Conservation (phyloP, 148 eudicot genomes). For the Vaccinium vitisidaea region DNA sequence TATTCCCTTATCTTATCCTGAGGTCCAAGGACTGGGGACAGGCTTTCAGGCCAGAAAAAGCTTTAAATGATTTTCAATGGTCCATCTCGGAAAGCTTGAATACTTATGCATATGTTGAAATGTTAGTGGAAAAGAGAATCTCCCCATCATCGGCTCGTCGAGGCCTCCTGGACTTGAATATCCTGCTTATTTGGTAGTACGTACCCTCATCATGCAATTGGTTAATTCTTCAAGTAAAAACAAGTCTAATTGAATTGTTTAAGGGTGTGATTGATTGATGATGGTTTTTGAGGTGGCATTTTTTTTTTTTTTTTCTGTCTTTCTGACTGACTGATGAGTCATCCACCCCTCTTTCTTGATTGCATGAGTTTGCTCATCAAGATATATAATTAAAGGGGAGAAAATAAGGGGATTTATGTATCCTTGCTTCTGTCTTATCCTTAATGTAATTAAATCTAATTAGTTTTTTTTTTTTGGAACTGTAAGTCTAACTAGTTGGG, state of each 20-base stretch:
- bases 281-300: too few species aligned
- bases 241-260: too few species aligned
- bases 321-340: too few species aligned
- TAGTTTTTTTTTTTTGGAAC: too few species aligned
- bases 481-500: background rate
- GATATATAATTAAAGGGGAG: background rate
- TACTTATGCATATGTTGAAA: background rate
- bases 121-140: background rate
- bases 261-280: too few species aligned
- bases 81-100: background rate
- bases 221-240: too few species aligned
- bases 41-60: background rate
- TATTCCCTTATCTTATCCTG: background rate
- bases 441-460: background rate
- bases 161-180: background rate
- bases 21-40: background rate
- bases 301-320: too few species aligned
- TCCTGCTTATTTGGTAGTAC: too few species aligned
- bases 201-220: too few species aligned
- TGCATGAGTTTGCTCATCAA: slow-evolving; percentile 23
- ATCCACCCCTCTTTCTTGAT: background rate
- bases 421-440: background rate
- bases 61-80: background rate
- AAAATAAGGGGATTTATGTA: background rate
- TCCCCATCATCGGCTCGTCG: background rate